These are phyloP conservation scores for Epichloe typhina DNA, from an alignment of 2,329 filamentous ascomycete genomes.

Conservation along the genomic window DNA sequence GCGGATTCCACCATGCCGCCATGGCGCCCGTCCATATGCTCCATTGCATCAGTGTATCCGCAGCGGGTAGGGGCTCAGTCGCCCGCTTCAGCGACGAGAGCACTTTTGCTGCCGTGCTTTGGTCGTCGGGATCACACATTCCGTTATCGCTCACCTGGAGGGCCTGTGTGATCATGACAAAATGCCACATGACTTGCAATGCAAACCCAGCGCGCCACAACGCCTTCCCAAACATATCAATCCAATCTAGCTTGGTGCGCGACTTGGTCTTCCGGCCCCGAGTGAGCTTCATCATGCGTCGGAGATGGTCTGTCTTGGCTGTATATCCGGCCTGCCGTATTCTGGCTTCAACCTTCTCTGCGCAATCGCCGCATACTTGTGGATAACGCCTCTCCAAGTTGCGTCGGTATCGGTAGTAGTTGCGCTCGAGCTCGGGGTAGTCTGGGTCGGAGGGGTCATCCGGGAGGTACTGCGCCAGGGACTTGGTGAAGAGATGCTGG, in stretches of 20 bases:
- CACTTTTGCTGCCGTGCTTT: conserved; percentile 8
- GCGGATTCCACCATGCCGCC: conserved; percentile 57
- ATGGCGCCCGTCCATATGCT: conserved; percentile 35
- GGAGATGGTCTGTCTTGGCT: conserved; percentile 69
- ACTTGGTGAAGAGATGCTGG: conserved; percentile 66
- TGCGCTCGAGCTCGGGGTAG: conserved; percentile 53
- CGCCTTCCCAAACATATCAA: conserved; percentile 29
- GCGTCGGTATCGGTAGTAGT: conserved; percentile 56
- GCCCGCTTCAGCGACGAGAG: conserved; percentile 8
- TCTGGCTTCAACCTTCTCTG: conserved; percentile 55
- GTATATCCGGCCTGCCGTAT: conserved; percentile 64
- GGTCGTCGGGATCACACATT: conserved; percentile 22
- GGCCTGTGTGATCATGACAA: conserved; percentile 15
- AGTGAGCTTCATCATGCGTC: conserved; percentile 59
- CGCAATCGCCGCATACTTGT: conserved; percentile 73
- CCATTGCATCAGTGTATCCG: conserved; percentile 29
- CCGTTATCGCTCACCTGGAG: conserved; percentile 16
- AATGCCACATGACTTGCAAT: conserved; percentile 39
- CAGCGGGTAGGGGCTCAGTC: conserved; percentile 23
- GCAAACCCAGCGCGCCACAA: conserved; percentile 35
- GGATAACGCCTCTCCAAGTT: conserved; percentile 75
- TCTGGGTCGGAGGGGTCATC: conserved; percentile 51
- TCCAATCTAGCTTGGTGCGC: conserved; percentile 27
- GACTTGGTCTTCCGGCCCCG: conserved; percentile 22
- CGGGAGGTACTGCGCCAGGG: conserved; percentile 67